Evolutionary conservation across 352 stramenopile species (phyloP), one percentile per base, ranked within the genome.

Genomic region (Pythium myriotylum): DNA sequence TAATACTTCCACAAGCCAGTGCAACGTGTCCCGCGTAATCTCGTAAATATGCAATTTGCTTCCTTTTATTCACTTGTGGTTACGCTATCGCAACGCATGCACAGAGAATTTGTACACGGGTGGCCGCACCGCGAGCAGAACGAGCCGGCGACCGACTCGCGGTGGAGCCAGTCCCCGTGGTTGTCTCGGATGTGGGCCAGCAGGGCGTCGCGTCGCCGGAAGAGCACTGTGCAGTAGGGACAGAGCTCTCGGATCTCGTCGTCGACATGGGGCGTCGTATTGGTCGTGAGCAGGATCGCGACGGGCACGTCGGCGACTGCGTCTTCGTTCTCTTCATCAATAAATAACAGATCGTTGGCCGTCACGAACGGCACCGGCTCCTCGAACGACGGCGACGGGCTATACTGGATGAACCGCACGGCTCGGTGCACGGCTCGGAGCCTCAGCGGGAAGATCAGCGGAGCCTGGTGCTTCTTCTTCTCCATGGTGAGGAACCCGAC

Each of bases 401-500:
- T 62, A 3, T 19, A 53, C 17, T 40, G 42, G 19, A 57, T 46
- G 43, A 60, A 67, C 14, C 64, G 64, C 16, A 60, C 47, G 6
- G 64, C 42, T 4, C 57, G 64, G 41, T 71, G 64, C 17, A 71
- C 52, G 3, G 68, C 68, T 22, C 63, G 55, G 33, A 75, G 65
- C n/a, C 68, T 63, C 9, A 75, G 22, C 6, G 68, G 68, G 43
- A 75, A 75, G 16, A 75, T 62, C 20, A 75, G 46, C 0, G 68
- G 59, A 4, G 48, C 59, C 14, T 72, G 62, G 37, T 66, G 22
- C 33, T 75, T 75, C 63, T 75, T 75, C 62, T 75, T 75, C 32
- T 75, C 68, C 46, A 75, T 65, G 10, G 68, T 75, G 4, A 75
- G 54, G 43, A 72, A 72, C 14, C 68, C 68, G n/a, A 75, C 57